Percentiles rank a stretch among this genome's conserved stretches.
These are phyloP conservation scores for Amanita pseudoporphyria DNA, from an alignment of 768 basidiomycete genomes.

Conservation along the genomic window DNA sequence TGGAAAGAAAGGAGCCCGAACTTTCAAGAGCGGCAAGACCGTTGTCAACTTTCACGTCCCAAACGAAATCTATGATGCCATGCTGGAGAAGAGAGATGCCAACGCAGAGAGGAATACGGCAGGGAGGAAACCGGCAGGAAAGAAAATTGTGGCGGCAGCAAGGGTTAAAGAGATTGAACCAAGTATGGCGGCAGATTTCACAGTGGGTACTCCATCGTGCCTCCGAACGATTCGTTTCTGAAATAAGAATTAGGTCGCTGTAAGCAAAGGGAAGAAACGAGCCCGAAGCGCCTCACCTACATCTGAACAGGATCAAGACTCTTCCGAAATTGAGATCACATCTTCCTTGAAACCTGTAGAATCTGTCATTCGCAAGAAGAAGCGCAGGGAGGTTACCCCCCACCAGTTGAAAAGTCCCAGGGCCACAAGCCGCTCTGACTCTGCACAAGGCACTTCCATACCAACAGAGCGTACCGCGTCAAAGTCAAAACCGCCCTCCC, in stretches of 20 bases:
- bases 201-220: background rate
- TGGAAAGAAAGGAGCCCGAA: background rate
- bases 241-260: background rate
- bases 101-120: no score
- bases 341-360: no score
- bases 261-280: background rate
- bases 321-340: background rate
- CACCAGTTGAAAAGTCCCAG: background rate
- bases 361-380: background rate
- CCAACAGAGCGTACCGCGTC: background rate
- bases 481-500: background rate
- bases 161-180: background rate
- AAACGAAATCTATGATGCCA: background rate
- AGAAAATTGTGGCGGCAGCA: no score
- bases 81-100: background rate
- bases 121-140: no score
- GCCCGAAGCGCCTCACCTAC: background rate
- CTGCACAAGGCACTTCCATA: background rate
- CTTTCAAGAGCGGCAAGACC: slow-evolving; percentile 5
- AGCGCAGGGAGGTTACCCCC: background rate
- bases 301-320: background rate
- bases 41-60: slow-evolving; percentile 8
- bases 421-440: background rate
- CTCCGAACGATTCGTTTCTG: background rate
- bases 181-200: background rate